Conservation (phyloP, 805 yeast genomes). For the Cyberlindnera mrakii region DNA sequence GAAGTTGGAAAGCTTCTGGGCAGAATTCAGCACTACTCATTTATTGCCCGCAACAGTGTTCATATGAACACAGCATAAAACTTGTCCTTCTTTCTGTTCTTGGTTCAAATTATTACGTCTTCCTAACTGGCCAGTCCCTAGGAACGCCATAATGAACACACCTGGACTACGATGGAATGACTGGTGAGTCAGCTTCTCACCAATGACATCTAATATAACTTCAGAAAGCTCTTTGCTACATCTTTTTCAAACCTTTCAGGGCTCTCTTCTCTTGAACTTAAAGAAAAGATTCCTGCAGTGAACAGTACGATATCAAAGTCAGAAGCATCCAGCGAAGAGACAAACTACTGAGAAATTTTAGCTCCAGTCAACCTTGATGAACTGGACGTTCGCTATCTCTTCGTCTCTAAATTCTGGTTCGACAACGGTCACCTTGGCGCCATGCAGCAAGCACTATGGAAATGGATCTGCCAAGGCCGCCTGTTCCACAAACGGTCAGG, state of each 20-base stretch:
- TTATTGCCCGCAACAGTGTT: constrained; percentile 39
- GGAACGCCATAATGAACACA: constrained; percentile 34
- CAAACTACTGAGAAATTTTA: constrained; percentile 25
- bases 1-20: constrained; percentile 16
- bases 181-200: constrained; percentile 16
- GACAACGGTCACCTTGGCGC: constrained; percentile 30
- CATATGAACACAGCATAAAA: constrained; percentile 29
- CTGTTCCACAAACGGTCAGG: constrained; percentile 34
- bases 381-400: constrained; percentile 22
- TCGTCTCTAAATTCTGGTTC: constrained; percentile 30
- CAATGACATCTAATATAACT: constrained; percentile 25
- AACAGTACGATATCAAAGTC: constrained; percentile 27
- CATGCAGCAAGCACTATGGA: constrained; percentile 21
- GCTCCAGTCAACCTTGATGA: constrained; percentile 30
- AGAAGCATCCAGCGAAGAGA: constrained; percentile 18
- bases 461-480: constrained; percentile 34
- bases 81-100: constrained; percentile 24
- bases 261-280: constrained; percentile 27
- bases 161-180: constrained; percentile 20
- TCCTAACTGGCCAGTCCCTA: constrained; percentile 31
- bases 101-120: constrained; percentile 29
- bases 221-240: constrained; percentile 33
- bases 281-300: constrained; percentile 35
- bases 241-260: constrained; percentile 33
- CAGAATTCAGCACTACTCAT: constrained; percentile 25